A percentile compares a stretch with the other conserved stretches of the same genome.
phyloP scores from a whole-genome alignment of 495 filamentous ascomycete genomes.

The Hyphodiscus hymeniophilus region DNA sequence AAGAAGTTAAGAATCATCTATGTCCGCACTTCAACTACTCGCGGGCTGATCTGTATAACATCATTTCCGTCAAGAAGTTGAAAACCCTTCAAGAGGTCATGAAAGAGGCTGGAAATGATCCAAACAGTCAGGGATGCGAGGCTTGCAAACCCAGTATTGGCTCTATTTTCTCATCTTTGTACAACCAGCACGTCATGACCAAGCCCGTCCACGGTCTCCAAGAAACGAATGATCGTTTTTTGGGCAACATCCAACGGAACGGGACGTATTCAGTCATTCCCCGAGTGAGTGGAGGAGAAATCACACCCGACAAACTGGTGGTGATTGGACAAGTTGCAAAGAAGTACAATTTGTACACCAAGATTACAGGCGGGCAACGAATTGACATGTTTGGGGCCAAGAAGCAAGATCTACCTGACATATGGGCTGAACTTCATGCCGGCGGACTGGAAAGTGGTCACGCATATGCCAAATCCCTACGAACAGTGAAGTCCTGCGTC shows the following conservation, averaged over 20 bases:
- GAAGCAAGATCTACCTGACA: slow-evolving; percentile 85
- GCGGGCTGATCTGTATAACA: slow-evolving; percentile 84
- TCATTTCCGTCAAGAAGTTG: slow-evolving; percentile 75
- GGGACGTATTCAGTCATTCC: slow-evolving; percentile 91
- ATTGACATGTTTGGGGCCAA: slow-evolving; percentile 95
- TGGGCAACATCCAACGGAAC: slow-evolving; percentile 94
- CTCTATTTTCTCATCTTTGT: slow-evolving; percentile 77
- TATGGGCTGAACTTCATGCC: slow-evolving; percentile 79
- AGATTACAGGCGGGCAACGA: slow-evolving; percentile 91
- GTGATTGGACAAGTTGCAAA: slow-evolving; percentile 83
- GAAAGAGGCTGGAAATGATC: slow-evolving; percentile 68
- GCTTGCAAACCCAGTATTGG: slow-evolving; percentile 82
- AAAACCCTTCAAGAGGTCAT: slow-evolving; percentile 75
- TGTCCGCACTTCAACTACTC: slow-evolving; percentile 86
- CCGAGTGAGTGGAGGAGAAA: slow-evolving; percentile 79
- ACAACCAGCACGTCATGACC: slow-evolving; percentile 82
- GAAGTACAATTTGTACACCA: slow-evolving; percentile 83
- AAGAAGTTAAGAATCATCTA: slow-evolving; percentile 82
- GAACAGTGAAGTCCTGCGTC: slow-evolving; percentile 92
- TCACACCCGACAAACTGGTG: slow-evolving; percentile 85
- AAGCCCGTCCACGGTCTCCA: slow-evolving; percentile 68
- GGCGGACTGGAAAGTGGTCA: slow-evolving; percentile 95
- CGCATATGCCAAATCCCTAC: slow-evolving; percentile 86
- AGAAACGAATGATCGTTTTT: slow-evolving; percentile 87
- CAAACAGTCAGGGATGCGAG: slow-evolving; percentile 77